Base-by-base conservation (phyloP, 148 eudicot species). In the Pouteria glomerata region DNA sequence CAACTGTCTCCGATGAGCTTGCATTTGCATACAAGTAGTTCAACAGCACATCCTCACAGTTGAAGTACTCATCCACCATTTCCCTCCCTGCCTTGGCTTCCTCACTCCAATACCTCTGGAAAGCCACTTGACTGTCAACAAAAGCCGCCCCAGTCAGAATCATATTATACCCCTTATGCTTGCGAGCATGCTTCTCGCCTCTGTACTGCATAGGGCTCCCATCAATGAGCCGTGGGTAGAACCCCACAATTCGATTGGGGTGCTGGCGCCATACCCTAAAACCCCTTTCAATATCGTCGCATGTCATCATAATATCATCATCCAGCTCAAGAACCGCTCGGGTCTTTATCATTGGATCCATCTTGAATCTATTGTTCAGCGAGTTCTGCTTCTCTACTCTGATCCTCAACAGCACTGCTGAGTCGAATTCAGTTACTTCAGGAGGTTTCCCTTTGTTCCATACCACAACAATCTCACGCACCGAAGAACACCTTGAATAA, bases 101-200 rank as follows among this genome's bases (percentile, higher is more conserved):
- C 55, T 81, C 81, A 57, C 99, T 88, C 99, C 99, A 95, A 47
- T 91, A 95, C 87, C 84, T 85, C 47, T 57, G 41, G 37, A 89
- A 91, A 14, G 97, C 99, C 37, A 78, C 42, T 29, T 79, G 73
- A 8, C 65, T 62, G 66, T 95, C 97, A 51, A 95, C 41, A 69
- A 91, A 95, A 42, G 99, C 99, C 12, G 99, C 99, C 79, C 99
- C 97, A 0, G 97, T 95, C 64, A 95, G 59, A 69, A 95, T 91
- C 92, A 91, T 80, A 77, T 95, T 95, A 67, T 95, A 95, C 57
- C 92, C 96, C 11, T 88, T 80, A 31, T 74, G 80, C 57, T 63
- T 77, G n/a, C 99, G 78, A 6, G 99, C 99, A 69, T 95, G 81
- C 75, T 85, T 88, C 85, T 95, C 97, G 2, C 87, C 96, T 73